These are phyloP conservation scores for Penicillium argentinense DNA, from an alignment of 495 filamentous ascomycete species.

Conservation along the genomic window DNA sequence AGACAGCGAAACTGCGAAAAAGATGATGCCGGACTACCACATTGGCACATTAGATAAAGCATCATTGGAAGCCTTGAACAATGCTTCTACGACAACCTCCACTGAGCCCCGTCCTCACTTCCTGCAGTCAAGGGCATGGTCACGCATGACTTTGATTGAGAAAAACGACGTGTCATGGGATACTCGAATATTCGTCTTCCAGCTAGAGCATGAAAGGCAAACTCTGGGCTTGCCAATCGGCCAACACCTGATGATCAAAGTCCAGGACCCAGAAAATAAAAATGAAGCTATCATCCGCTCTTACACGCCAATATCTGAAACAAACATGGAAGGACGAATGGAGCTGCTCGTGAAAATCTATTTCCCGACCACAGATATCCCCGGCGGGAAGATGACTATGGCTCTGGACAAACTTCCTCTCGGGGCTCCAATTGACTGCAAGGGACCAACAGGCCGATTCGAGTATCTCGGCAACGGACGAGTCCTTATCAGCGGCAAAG, in stretches of 20 bases:
- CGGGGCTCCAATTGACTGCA: conserved; percentile 76
- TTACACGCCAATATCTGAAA: conserved; percentile 84
- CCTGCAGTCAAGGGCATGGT: conserved; percentile 72
- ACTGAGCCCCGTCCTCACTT: conserved; percentile 57
- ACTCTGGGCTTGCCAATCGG: conserved; percentile 78
- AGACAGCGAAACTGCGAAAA: conserved; percentile 92
- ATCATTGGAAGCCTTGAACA: conserved; percentile 52
- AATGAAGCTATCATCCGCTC: conserved; percentile 75
- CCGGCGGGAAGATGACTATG: conserved; percentile 83
- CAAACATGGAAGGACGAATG: conserved; percentile 57
- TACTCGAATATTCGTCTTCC: conserved; percentile 80
- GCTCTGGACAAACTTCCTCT: conserved; percentile 72
- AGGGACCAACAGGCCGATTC: conserved; percentile 89
- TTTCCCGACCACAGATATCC: conserved; percentile 54
- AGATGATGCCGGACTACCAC: conserved; percentile 88
- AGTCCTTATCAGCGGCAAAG: conserved; percentile 60
- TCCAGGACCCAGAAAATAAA: conserved; percentile 63
- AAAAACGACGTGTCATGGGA: conserved; percentile 75
- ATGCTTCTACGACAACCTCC: conserved; percentile 19
- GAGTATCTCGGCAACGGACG: conserved; percentile 70
- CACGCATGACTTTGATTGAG: conserved; percentile 60
- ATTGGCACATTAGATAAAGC: conserved; percentile 71
- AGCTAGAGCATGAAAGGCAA: conserved; percentile 71
- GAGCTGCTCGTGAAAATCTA: conserved; percentile 88
- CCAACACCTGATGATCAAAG: conserved; percentile 85